Evolutionary conservation across 768 basidiomycete genomes (phyloP).

Genomic region (Boletus sp.): DNA sequence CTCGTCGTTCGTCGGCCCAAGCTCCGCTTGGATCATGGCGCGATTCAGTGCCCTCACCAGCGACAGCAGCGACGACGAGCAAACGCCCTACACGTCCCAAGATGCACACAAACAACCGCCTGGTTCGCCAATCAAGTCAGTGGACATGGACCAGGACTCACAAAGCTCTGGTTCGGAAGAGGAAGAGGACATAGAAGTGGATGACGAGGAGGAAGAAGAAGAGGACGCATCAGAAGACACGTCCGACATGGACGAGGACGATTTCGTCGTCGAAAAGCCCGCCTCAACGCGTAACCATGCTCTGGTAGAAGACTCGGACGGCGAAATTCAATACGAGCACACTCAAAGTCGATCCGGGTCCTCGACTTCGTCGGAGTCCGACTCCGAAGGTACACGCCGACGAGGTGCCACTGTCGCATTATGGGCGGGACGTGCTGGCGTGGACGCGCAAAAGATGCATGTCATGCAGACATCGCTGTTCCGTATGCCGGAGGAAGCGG

Average conservation of each 20-base stretch:
- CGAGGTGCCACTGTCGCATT: conserved; percentile 53
- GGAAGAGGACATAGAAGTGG: conserved; percentile 28
- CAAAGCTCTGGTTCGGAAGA: conserved; percentile 27
- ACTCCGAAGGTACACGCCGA: conserved; percentile 12
- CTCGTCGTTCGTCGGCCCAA: conserved; percentile 11
- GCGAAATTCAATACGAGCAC: conserved; percentile 47
- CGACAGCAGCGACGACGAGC: conserved; percentile 54
- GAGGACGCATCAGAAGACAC: conserved; percentile 37
- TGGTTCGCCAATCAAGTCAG: conserved; percentile 19
- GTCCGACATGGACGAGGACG: conserved; percentile 54
- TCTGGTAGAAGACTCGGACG: conserved; percentile 53
- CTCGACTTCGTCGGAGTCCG: conserved; percentile 25
- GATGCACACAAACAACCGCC: conserved; percentile 17
- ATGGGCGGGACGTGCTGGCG: conserved; percentile 68
- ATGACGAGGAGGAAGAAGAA: conserved; percentile 37
- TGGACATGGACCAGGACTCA: conserved; percentile 33
- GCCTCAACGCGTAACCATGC: conserved; percentile 39
- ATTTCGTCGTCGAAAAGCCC: conserved; percentile 31
- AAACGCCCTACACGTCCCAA: conserved; percentile 32
- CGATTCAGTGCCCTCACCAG: conserved; percentile 65
- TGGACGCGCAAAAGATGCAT: conserved; percentile 87
- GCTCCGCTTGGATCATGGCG: conserved; percentile 44
- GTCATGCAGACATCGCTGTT: conserved; percentile 93
- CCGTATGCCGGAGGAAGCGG: conserved; percentile 70
- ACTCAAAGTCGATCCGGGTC: conserved; percentile 35